Evolutionary conservation across 2,329 filamentous ascomycete genomes (phyloP).

Genomic region (Polytolypa hystricis): DNA sequence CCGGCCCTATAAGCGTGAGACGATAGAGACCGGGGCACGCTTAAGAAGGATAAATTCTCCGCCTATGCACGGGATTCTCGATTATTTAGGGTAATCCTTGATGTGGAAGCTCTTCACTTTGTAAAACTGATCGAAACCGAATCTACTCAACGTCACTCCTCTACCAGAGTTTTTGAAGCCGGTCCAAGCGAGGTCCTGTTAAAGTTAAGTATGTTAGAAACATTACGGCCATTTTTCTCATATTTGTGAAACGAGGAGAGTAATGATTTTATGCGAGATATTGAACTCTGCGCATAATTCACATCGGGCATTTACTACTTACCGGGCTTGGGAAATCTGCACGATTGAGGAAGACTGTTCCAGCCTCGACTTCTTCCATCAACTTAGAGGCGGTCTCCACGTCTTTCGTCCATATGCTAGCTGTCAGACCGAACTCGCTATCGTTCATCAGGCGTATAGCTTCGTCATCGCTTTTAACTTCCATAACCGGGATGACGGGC

Average conservation of each 20-base stretch:
- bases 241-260: slow-evolving; percentile 7
- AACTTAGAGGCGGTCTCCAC: slow-evolving; percentile 62
- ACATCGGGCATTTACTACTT: slow-evolving; percentile 35
- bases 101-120: slow-evolving; percentile 94
- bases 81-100: slow-evolving; percentile 59
- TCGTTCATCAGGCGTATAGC: slow-evolving; percentile 85
- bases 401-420: slow-evolving; percentile 96
- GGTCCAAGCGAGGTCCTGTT: slow-evolving; percentile 83
- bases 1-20: no score
- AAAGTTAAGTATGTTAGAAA: slow-evolving; percentile 15
- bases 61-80: no score
- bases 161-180: slow-evolving; percentile 96
- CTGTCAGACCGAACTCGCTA: slow-evolving; percentile 84
- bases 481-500: slow-evolving; percentile 81
- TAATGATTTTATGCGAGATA: slow-evolving; percentile 5
- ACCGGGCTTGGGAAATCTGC: slow-evolving; percentile 87
- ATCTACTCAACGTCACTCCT: slow-evolving; percentile 77
- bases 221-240: slow-evolving; percentile 1
- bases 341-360: slow-evolving; percentile 92
- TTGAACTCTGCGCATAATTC: no score
- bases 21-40: slow-evolving; percentile 5
- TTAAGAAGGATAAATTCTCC: neutral
- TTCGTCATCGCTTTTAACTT: slow-evolving; percentile 69
- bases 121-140: slow-evolving; percentile 90
- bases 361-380: slow-evolving; percentile 72